Percentiles rank a stretch among this genome's conserved stretches.
phyloP scores from a whole-genome alignment of 208 protist genomes.

The Crithidia brevicula region DNA sequence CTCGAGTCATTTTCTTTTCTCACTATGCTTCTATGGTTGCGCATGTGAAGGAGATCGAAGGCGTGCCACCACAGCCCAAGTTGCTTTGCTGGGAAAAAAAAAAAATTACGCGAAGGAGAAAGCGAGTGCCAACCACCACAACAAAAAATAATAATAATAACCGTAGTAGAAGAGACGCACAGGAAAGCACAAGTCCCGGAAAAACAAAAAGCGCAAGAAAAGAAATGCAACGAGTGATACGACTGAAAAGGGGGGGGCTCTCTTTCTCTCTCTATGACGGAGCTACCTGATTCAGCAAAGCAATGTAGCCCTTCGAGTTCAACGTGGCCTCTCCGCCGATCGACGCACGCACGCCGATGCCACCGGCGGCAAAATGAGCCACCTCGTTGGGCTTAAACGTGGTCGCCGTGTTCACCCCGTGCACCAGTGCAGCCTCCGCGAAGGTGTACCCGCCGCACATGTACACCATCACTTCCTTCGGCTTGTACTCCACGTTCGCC shows the following conservation, averaged over 20 bases:
- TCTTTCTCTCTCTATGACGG: constrained; percentile 19
- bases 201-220: too few species aligned
- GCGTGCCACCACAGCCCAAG: too few species aligned
- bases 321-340: constrained; percentile 68
- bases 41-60: neutral
- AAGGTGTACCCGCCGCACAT: constrained; percentile 91
- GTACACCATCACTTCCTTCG: constrained; percentile 74
- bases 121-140: too few species aligned
- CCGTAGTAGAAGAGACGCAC: too few species aligned
- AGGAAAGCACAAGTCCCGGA: too few species aligned
- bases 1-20: too few species aligned
- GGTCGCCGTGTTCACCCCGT: constrained; percentile 65
- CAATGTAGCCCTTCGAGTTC: constrained; percentile 65
- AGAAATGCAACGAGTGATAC: too few species aligned
- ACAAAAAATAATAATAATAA: too few species aligned
- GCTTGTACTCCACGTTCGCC: constrained; percentile 42
- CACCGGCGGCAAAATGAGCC: constrained; percentile 37
- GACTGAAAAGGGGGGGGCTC: neutral
- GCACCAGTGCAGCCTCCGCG: constrained; percentile 79
- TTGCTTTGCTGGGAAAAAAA: neutral
- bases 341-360: constrained; percentile 34
- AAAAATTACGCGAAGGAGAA: neutral
- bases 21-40: too few species aligned
- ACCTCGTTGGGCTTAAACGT: constrained; percentile 63
- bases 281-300: constrained; percentile 38